Base-by-base conservation (phyloP, 2,329 filamentous ascomycete species). In the Hymenoscyphus infarciens region DNA sequence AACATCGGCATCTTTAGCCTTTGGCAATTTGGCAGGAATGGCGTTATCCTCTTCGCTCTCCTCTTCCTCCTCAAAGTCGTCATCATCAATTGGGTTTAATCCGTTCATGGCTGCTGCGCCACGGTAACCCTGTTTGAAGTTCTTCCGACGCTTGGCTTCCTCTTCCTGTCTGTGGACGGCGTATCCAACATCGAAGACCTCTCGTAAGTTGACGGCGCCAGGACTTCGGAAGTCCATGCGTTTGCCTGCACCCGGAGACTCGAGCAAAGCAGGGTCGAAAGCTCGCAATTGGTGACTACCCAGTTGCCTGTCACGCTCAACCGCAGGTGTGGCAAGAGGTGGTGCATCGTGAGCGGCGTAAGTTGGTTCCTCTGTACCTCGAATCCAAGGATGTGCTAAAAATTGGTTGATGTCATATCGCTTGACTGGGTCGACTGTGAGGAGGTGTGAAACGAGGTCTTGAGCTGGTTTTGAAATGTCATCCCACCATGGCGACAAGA, bases 401-500 rank as follows among this genome's bases (percentile, higher is more conserved):
- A 99, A 99, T 73, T 98, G 88, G 64, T 85, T 87, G 74, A 99
- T 99, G 2, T 91, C 93, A 77, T 92, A 99, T 19, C 95, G 88
- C 81, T 97, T 94, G 65, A 96, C 92, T 0, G 95, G 95, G 69
- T 99, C 92, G 64, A 99, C 95, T 0, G 92, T 96, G 65, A 99
- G 80, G 0, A 99, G 84, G 75, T 99, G 95, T 4, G 90, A 91
- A 63, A 99, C 94, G 10, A 99, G 81, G 71, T 99, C 94, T 75
- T 98, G 92, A 0, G 95, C 95, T 3, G 91, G 88, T 75, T 95
- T 92, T 64, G 94, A 97, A 65, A 99, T 98, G 63, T 97, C 93
- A 70, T 99, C 95, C 95, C 95, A 99, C 95, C 95, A 99, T 0
- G 95, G 95, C 2, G 94, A 98, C 53, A 99, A 79, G 80, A 99